A percentile compares a stretch with the other conserved stretches of the same genome.
These are phyloP conservation scores for Leccinum fuscescens DNA, from an alignment of 1,284 basidiomycete species.

Conservation along the genomic window DNA sequence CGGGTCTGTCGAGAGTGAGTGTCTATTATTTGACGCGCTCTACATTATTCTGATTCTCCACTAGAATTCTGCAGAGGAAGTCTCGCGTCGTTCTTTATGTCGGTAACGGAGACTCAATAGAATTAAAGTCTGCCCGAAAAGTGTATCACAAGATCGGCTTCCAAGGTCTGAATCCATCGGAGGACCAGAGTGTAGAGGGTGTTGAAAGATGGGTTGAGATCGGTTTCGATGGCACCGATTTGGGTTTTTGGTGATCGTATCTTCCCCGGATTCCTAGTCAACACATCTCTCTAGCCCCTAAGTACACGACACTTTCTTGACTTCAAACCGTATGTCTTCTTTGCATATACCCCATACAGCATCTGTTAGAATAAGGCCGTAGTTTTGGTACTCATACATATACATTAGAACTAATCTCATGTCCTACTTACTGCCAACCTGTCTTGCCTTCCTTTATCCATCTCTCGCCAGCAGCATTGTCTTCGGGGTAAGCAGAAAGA, in stretches of 20 bases:
- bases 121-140: constrained; percentile 41
- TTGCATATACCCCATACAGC: neutral
- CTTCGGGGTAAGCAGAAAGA: constrained; percentile 32
- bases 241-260: constrained; percentile 47
- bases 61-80: constrained; percentile 34
- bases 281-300: too few relatives aligned
- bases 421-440: constrained; percentile 2
- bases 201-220: constrained; percentile 51
- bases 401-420: neutral
- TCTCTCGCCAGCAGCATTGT: constrained; percentile 25
- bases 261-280: neutral
- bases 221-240: constrained; percentile 44
- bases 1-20: constrained; percentile 41
- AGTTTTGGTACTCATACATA: constrained; percentile 4
- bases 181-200: constrained; percentile 20
- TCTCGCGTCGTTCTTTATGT: constrained; percentile 50
- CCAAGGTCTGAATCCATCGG: constrained; percentile 36
- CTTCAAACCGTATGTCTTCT: neutral
- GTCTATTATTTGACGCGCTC: neutral
- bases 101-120: constrained; percentile 28
- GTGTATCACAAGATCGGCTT: constrained; percentile 53
- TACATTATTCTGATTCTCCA: constrained; percentile 6
- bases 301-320: neutral
- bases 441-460: constrained; percentile 24
- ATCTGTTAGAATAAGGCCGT: neutral